Evolutionary conservation across 1,284 basidiomycete genomes (phyloP), one percentile per base, ranked within the genome.

Genomic region (Marasmius oreades): DNA sequence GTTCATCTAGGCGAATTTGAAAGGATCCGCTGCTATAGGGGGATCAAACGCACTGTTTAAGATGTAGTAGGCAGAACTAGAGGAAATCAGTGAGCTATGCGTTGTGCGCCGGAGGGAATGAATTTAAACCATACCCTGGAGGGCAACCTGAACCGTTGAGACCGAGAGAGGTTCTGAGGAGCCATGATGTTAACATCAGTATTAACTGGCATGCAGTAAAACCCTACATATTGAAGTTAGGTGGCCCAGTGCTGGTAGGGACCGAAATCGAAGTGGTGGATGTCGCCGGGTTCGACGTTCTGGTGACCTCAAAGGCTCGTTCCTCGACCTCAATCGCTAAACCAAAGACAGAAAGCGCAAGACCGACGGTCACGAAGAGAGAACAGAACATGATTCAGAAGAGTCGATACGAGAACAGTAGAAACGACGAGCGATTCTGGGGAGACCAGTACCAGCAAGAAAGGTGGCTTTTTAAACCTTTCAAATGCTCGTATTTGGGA

Each of bases 111-210:
- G 8, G 8, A 24, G 12, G 14, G 7, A 28, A 28, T 14, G n/a
- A 16, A 42, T 31, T 4, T n/a, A 45, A n/a, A 8, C 5, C 44
- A 16, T 20, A 64, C 26, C 66, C 66, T 42, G 64, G 58, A 50
- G 66, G 64, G 34, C 66, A 67, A 48, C 63, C 64, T 18, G 66
- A 66, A 3, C 64, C 62, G 36, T 65, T 67, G 34, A 44, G 26
- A 23, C 39, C 48, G n/a, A 52, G 34, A 8, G 39, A 43, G 51
- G 55, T 56, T 10, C 48, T 46, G 39, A 4, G 36, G 42, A 45
- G 2, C 37, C 3, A 31, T 31, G 28, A 31, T n/a, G 51, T 54
- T 58, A 63, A 5, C 47, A 26, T 50, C 14, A 16, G 6, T 18
- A 50, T 5, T 3, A 31, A 31, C 28, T 7, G 16, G 5, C 2